Conservation (phyloP, 2,329 filamentous ascomycete genomes). For the Teratosphaeria zuluensis region DNA sequence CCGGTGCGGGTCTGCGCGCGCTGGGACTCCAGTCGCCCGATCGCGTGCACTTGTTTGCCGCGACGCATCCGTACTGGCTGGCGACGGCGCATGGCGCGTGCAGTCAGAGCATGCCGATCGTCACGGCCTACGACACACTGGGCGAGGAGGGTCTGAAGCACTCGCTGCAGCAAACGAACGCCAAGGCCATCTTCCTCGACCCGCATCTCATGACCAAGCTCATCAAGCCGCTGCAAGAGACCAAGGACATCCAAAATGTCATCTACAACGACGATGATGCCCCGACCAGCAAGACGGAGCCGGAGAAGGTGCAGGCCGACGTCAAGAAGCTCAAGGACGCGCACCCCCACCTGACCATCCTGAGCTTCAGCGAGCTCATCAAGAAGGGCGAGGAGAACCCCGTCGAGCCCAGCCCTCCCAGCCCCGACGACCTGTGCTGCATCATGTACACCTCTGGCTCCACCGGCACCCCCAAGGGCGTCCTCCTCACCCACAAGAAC, state of each 20-base stretch:
- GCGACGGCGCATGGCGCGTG: slow-evolving; percentile 57
- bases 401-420: slow-evolving; percentile 60
- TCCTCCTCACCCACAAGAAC: slow-evolving; percentile 68
- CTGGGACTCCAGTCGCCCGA: slow-evolving; percentile 60
- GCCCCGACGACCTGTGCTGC: slow-evolving; percentile 70
- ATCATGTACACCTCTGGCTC: slow-evolving; percentile 78
- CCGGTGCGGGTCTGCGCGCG: slow-evolving; percentile 65
- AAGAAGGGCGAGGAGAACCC: slow-evolving; percentile 55
- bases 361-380: slow-evolving; percentile 47
- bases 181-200: slow-evolving; percentile 78
- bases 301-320: slow-evolving; percentile 41
- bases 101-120: slow-evolving; percentile 82
- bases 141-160: slow-evolving; percentile 76
- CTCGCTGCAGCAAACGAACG: slow-evolving; percentile 71
- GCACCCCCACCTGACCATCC: slow-evolving; percentile 43
- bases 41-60: slow-evolving; percentile 70
- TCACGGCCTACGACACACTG: slow-evolving; percentile 90
- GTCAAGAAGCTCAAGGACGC: slow-evolving; percentile 45
- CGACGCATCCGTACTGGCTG: slow-evolving; percentile 79
- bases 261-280: slow-evolving; percentile 47
- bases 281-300: slow-evolving; percentile 19
- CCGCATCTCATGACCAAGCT: slow-evolving; percentile 56
- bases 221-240: slow-evolving; percentile 45
- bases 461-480: slow-evolving; percentile 82
- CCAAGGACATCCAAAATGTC: slow-evolving; percentile 46